Base-by-base conservation (phyloP, 2,329 filamentous ascomycete genomes). In the Fonsecaea multimorphosa region DNA sequence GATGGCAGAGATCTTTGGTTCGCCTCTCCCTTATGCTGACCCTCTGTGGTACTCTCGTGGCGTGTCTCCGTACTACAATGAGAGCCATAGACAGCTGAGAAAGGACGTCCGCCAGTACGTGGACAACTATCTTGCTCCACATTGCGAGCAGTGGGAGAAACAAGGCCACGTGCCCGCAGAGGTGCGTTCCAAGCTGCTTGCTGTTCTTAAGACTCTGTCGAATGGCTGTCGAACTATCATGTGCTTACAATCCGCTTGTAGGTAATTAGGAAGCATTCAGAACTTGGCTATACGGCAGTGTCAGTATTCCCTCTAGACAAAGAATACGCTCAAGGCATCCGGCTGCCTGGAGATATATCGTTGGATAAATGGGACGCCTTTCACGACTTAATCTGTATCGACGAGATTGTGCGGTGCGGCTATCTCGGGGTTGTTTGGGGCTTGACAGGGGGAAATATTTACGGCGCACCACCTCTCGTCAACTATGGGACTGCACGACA, bases 131-230 rank as follows among this genome's bases (percentile, higher is more conserved):
- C 79, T 90, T 46, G 77, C 84, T 1, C 87, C 87, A 0, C 79
- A 83, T 67, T 83, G 84, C 2, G 81, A 87, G 31, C 85, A 89
- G 44, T 91, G 88, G 87, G 88, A 90, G 73, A 81, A 80, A 2
- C 82, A 83, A 1, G 83, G 83, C 1, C 74, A 83, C 59, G 84
- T 85, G 16, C 84, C 84, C 14, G 73, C 76, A 6, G 64, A 63
- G 32, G 54, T 66, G 5, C 51, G 67, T 38, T 54, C 72, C 70
- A 27, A 52, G 1, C 19, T 52, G n/a, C 27, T 52, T 6, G 22
- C 7, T 52, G n/a, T 14, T 22, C 19, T 27, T n/a, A 52, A 22
- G 12, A 16, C 12, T 31, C n/a, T 52, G n/a, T 52, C 46, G 11
- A 55, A 55, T 5, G 8, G 16, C 2, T 9, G 16, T 19, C 2